These are phyloP conservation scores for Cutaneotrichosporon curvatum DNA, from an alignment of 1,284 basidiomycete genomes.

Conservation along the genomic window DNA sequence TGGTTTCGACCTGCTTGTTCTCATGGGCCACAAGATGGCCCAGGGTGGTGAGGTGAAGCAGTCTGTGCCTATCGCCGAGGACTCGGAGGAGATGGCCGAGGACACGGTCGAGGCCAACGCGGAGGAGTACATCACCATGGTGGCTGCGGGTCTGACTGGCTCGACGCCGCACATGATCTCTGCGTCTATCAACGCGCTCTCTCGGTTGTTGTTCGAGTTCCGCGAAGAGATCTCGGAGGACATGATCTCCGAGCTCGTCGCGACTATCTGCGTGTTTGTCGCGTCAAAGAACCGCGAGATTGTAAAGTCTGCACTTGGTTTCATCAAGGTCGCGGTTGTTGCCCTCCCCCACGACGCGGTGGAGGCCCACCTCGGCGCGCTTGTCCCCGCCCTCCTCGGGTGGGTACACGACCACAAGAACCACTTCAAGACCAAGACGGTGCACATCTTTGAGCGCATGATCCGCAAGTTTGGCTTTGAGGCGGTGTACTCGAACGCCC, in stretches of 20 bases:
- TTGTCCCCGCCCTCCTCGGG: constrained; percentile 77
- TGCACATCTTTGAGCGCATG: constrained; percentile 95
- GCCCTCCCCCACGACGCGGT: constrained; percentile 67
- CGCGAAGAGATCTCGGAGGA: constrained; percentile 66
- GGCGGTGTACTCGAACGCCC: constrained; percentile 56
- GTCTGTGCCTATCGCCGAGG: constrained; percentile 64
- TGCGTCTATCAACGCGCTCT: constrained; percentile 89
- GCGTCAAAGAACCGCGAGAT: constrained; percentile 93
- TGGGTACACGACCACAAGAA: constrained; percentile 99
- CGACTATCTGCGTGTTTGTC: constrained; percentile 83
- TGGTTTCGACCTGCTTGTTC: constrained; percentile 84
- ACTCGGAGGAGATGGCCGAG: constrained; percentile 58
- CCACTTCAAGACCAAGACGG: constrained; percentile 94
- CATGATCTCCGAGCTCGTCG: constrained; percentile 81
- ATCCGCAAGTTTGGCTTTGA: constrained; percentile 85
- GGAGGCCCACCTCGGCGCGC: constrained; percentile 62
- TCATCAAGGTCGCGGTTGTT: constrained; percentile 88
- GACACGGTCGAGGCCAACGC: constrained; percentile 64
- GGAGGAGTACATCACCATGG: constrained; percentile 94
- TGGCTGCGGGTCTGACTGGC: constrained; percentile 89
- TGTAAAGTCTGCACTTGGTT: constrained; percentile 91
- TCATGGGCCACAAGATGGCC: constrained; percentile 89
- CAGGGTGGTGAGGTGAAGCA: constrained; percentile 77
- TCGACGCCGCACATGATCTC: constrained; percentile 97
- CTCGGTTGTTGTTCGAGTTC: constrained; percentile 92